phyloP scores from a whole-genome alignment of 192 early-diverging fungal species.

The Phycomyces blakesleeanus region DNA sequence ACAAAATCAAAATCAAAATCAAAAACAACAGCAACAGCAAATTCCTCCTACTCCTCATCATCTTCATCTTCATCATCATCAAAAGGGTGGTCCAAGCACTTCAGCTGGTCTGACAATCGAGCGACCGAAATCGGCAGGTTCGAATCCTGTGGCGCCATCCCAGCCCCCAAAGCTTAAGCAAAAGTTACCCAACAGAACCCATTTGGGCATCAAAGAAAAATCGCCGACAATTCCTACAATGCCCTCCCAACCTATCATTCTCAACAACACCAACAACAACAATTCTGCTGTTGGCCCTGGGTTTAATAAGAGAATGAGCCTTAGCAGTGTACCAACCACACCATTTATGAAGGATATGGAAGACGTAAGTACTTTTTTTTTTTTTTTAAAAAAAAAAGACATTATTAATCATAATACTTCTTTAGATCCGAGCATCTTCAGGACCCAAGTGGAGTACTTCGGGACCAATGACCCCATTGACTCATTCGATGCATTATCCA shows the following conservation, averaged over 20 bases:
- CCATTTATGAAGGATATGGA: background rate
- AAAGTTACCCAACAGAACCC: conserved; percentile 28
- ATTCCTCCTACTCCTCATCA: no score
- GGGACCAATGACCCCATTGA: background rate
- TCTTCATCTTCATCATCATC: no score
- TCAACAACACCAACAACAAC: background rate
- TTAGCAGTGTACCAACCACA: background rate
- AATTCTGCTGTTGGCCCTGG: no score
- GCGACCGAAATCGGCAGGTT: background rate
- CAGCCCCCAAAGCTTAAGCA: conserved; percentile 10
- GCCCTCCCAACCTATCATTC: background rate
- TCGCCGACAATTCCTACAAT: background rate
- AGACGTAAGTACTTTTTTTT: background rate
- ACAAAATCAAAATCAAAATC: no score
- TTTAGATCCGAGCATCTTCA: background rate
- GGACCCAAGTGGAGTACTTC: background rate
- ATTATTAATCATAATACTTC: background rate
- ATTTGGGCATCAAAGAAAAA: background rate
- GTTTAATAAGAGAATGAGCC: background rate
- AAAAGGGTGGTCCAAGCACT: background rate
- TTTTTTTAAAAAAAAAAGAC: no score
- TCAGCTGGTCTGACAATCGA: no score
- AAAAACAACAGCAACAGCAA: no score
- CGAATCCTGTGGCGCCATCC: background rate
- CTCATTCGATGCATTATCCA: background rate